Base-by-base conservation (phyloP, 495 filamentous ascomycete genomes). In the Annulohypoxylon nitens region DNA sequence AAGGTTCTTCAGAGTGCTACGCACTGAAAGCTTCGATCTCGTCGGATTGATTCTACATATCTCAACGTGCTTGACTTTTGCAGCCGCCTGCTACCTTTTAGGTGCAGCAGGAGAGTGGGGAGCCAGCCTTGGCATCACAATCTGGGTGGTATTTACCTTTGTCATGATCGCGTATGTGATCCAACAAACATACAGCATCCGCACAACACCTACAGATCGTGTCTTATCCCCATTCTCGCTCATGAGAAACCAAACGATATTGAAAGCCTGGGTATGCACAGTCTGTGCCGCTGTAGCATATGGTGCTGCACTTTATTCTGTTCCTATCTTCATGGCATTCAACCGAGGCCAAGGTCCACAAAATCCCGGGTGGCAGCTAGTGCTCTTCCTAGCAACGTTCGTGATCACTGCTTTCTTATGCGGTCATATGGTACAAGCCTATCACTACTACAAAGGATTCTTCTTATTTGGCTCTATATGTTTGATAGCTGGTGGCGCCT, bases 401-500 rank as follows among this genome's bases (percentile, higher is more conserved):
- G 11, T 71, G 9, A 62, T 62, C 60, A 11, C 53, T 18, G 30
- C 55, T 3, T 34, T 73, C 0, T 39, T 79, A 3, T 68, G 86
- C 67, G 88, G 90, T 36, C 80, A 66, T 0, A 43, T 88, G 4
- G 82, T 92, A 70, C 77, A 81, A 0, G 82, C 80, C n/a, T 71
- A 75, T 1, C 81, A 83, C 1, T 84, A 82, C 55, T 91, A 91
- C 72, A 84, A 85, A 77, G 85, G 86, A 0, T 91, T 88, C 85
- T 92, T 88, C 71, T 59, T 87, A 4, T 45, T 81, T 3, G 88
- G 86, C 5, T 85, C 84, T 3, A 67, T 78, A 9, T 64, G 90
- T 11, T 70, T 81, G 8, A 26, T 88, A 3, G 78, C 84, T n/a
- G 88, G 88, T 4, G 81, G 81, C 12, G 82, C 82, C 0, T 75